Evolutionary conservation across 2,329 filamentous ascomycete species (phyloP).

Genomic region (Phyllosticta capitalensis): DNA sequence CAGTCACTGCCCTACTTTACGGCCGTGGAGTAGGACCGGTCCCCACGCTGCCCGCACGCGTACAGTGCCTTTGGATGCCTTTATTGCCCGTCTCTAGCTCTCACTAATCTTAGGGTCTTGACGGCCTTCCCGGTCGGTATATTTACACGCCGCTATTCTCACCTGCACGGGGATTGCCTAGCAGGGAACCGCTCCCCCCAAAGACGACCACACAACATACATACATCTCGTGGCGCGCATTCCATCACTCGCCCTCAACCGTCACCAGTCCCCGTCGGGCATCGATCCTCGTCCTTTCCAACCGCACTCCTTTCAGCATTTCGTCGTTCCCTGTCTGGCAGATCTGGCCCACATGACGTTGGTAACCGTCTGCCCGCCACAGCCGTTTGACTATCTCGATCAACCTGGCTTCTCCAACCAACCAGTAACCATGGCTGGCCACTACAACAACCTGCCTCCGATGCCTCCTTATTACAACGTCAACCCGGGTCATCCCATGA

Average conservation of each 20-base stretch:
- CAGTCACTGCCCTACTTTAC: slow-evolving; percentile 2
- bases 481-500: slow-evolving; percentile 23
- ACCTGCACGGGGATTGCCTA: slow-evolving; percentile 1
- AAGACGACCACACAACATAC: background rate
- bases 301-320: background rate
- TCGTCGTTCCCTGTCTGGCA: background rate
- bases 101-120: slow-evolving; percentile 11
- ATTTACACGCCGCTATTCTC: slow-evolving; percentile 9
- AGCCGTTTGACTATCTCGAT: background rate
- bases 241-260: background rate
- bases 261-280: background rate
- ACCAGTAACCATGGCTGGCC: slow-evolving; percentile 26
- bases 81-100: slow-evolving; percentile 7
- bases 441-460: slow-evolving; percentile 25
- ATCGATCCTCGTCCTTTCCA: background rate
- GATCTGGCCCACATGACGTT: background rate
- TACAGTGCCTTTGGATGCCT: slow-evolving; percentile 1
- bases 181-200: slow-evolving; percentile 8
- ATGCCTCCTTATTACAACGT: slow-evolving; percentile 24
- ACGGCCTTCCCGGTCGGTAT: slow-evolving; percentile 10
- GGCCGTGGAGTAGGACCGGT: slow-evolving; percentile 4
- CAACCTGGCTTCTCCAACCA: background rate
- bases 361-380: background rate
- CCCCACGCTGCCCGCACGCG: background rate
- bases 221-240: background rate